Conservation (phyloP, 2,329 filamentous ascomycete genomes). For the Sporothrix brunneoviolacea region DNA sequence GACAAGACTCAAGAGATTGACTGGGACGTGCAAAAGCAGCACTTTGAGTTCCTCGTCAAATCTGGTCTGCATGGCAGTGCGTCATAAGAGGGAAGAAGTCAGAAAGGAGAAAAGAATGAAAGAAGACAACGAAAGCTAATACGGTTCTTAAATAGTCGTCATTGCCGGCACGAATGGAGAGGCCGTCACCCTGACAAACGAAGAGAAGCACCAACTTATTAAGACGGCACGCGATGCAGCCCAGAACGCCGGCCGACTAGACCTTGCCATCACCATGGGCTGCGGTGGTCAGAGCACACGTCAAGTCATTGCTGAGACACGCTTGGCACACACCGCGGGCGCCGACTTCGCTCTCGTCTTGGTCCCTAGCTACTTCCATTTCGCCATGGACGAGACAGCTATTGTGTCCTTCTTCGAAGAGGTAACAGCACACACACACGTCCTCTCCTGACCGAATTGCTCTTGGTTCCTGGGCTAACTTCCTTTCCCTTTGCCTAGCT, state of each 20-base stretch:
- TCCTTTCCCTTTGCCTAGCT: no score
- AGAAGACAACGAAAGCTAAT: constrained; percentile 5
- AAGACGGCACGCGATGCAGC: constrained; percentile 54
- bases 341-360: constrained; percentile 63
- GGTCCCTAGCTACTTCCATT: constrained; percentile 65
- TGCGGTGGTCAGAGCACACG: constrained; percentile 60
- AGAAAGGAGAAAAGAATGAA: constrained; percentile 7
- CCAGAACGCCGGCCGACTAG: constrained; percentile 46
- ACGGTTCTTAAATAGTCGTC: constrained; percentile 37
- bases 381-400: constrained; percentile 52
- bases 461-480: no score
- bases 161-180: constrained; percentile 70
- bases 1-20: constrained; percentile 45
- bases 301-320: constrained; percentile 58
- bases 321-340: constrained; percentile 54
- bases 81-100: constrained; percentile 7
- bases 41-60: constrained; percentile 46
- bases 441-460: no score
- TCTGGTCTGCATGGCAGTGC: constrained; percentile 46
- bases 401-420: constrained; percentile 58
- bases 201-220: constrained; percentile 58
- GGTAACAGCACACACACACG: no score
- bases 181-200: constrained; percentile 59
- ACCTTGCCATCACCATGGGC: constrained; percentile 60
- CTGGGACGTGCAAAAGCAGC: constrained; percentile 46